Conservation (phyloP, 192 early-diverging fungal species). For the Linnemannia exigua region DNA sequence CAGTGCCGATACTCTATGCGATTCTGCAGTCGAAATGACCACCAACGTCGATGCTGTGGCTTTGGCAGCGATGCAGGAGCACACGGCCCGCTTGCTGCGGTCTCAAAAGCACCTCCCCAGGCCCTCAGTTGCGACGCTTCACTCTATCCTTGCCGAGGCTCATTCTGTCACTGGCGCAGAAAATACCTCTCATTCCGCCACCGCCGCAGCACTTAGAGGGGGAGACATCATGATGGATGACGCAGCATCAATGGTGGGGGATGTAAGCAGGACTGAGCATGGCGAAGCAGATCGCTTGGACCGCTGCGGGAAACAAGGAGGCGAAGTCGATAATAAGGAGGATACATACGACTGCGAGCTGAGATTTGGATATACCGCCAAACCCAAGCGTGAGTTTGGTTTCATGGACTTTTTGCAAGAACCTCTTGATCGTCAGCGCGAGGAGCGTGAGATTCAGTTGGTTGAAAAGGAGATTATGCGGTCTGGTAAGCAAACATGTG, state of each 20-base stretch:
- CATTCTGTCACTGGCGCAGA: not conserved
- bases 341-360: not conserved
- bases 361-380: not conserved
- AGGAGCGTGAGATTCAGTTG: conserved; percentile 35
- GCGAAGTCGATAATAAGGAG: not conserved
- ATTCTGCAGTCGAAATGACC: conserved; percentile 33
- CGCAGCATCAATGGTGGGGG: not conserved
- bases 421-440: conserved; percentile 15
- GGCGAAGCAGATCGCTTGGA: conserved; percentile 1
- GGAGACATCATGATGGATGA: not conserved
- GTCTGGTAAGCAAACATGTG: conserved; percentile 22
- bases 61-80: conserved; percentile 19
- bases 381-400: not conserved
- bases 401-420: conserved; percentile 23
- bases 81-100: conserved; percentile 7
- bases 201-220: not conserved
- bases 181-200: not conserved
- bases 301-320: not conserved
- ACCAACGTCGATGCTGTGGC: conserved; percentile 26
- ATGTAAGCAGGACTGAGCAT: not conserved
- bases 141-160: conserved; percentile 39
- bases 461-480: conserved; percentile 48
- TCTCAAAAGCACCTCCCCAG: conserved; percentile 10
- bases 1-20: conserved; percentile 27
- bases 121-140: conserved; percentile 29